A percentile compares a stretch with the other conserved stretches of the same genome.
Evolutionary conservation across 257 asterid species (phyloP).

Genomic region (Ehretia macrophylla): DNA sequence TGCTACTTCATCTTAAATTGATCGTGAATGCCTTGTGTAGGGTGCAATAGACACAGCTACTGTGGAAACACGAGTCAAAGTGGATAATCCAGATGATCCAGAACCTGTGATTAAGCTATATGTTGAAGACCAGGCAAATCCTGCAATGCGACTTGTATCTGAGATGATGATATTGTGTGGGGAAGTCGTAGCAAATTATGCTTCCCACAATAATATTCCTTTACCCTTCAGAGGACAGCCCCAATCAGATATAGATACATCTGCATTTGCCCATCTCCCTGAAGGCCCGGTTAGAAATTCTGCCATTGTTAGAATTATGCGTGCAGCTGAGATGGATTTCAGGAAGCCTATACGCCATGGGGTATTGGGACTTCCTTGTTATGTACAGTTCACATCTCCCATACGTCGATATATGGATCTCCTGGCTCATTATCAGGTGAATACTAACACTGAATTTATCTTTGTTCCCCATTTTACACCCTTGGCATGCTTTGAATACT

Average conservation of each 20-base stretch:
- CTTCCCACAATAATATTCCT: constrained; percentile 64
- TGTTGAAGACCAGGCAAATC: constrained; percentile 89
- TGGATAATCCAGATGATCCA: constrained; percentile 81
- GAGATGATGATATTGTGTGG: constrained; percentile 99
- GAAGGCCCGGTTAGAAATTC: constrained; percentile 96
- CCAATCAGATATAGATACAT: constrained; percentile 75
- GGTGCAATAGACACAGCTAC: constrained; percentile 87
- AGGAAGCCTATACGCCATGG: constrained; percentile 95
- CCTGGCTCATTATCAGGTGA: constrained; percentile 89
- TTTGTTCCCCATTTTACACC: neutral
- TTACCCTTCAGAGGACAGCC: constrained; percentile 96
- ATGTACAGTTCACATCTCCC: constrained; percentile 98
- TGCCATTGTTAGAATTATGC: constrained; percentile 73
- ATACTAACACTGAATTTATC: neutral
- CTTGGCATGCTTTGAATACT: neutral
- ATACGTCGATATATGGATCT: constrained; percentile 96
- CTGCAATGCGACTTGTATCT: constrained; percentile 92
- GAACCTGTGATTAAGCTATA: constrained; percentile 85
- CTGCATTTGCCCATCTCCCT: constrained; percentile 87
- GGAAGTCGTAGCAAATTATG: constrained; percentile 87
- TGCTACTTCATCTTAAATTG: constrained; percentile 7
- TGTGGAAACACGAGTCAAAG: constrained; percentile 75
- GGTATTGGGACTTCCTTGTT: constrained; percentile 89
- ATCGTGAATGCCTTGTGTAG: constrained; percentile 37
- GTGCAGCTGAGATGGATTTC: constrained; percentile 95